Percentiles rank a stretch among this genome's conserved stretches.
Conservation (phyloP, 257 asterid species). For the Scutellaria baicalensis region DNA sequence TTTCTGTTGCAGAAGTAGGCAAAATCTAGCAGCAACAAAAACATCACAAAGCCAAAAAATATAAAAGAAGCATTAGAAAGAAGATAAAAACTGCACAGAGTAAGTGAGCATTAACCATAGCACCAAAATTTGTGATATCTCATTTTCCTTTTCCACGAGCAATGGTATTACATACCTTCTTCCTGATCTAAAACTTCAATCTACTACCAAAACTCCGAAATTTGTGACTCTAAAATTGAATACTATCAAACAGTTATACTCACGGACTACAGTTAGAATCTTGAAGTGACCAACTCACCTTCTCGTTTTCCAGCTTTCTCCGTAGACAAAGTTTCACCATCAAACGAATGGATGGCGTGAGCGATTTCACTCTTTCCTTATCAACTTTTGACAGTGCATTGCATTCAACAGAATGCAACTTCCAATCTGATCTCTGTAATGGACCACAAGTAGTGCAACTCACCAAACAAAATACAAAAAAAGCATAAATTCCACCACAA, state of each 20-base stretch:
- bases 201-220: neutral
- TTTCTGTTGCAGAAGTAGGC: constrained; percentile 54
- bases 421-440: constrained; percentile 85
- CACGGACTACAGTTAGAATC: neutral
- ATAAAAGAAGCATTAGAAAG: neutral
- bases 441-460: neutral
- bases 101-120: neutral
- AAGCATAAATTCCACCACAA: neutral
- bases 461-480: neutral
- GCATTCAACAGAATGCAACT: constrained; percentile 71
- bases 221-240: neutral
- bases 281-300: constrained; percentile 35
- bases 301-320: constrained; percentile 56
- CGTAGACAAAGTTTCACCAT: constrained; percentile 70
- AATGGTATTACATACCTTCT: neutral
- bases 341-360: constrained; percentile 70
- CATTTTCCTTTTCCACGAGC: neutral
- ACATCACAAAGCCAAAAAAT: neutral
- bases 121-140: neutral
- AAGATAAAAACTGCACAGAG: neutral
- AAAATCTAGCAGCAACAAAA: constrained; percentile 43
- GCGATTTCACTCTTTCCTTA: constrained; percentile 48
- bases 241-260: neutral
- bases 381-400: constrained; percentile 45
- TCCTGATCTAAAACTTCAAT: neutral